Evolutionary conservation across 148 eudicot genomes (phyloP).

Genomic region (Vaccinium darrowii): DNA sequence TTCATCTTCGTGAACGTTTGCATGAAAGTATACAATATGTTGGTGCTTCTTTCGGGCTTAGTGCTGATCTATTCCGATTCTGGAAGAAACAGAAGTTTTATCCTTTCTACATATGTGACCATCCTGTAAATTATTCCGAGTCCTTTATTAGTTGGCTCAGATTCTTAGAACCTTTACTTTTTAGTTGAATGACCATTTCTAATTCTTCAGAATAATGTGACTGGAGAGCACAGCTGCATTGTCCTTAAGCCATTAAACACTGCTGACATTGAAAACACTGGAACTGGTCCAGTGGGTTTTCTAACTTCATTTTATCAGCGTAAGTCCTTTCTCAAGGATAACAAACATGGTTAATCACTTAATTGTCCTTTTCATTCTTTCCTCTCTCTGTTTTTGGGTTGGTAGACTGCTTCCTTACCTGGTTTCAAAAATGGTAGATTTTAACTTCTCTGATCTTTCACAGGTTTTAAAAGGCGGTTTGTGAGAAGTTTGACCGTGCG

Average conservation of each 20-base stretch:
- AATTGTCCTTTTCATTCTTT: neutral
- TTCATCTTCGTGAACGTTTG: conserved; percentile 8
- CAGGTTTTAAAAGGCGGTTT: conserved; percentile 14
- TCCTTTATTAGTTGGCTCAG: neutral
- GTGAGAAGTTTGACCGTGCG: neutral
- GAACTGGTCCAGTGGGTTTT: conserved; percentile 5
- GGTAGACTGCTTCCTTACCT: neutral
- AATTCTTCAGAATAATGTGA: conserved; percentile 13
- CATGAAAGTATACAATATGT: conserved; percentile 18
- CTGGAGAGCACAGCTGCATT: conserved; percentile 23
- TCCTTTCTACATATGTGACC: conserved; percentile 17
- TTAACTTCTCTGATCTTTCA: neutral
- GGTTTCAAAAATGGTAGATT: neutral
- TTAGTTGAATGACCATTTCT: neutral
- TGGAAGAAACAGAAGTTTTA: conserved; percentile 18
- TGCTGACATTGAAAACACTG: conserved; percentile 13
- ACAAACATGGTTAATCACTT: neutral
- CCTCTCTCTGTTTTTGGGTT: neutral
- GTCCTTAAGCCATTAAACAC: conserved; percentile 18
- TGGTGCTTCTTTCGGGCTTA: conserved; percentile 22
- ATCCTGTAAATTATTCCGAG: conserved; percentile 2
- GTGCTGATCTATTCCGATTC: conserved; percentile 13
- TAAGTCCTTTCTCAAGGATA: neutral
- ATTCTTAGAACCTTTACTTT: neutral
- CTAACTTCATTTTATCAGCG: conserved; percentile 16